Base-by-base conservation (phyloP, 2,329 filamentous ascomycete species). In the Aspergillus vadensis region DNA sequence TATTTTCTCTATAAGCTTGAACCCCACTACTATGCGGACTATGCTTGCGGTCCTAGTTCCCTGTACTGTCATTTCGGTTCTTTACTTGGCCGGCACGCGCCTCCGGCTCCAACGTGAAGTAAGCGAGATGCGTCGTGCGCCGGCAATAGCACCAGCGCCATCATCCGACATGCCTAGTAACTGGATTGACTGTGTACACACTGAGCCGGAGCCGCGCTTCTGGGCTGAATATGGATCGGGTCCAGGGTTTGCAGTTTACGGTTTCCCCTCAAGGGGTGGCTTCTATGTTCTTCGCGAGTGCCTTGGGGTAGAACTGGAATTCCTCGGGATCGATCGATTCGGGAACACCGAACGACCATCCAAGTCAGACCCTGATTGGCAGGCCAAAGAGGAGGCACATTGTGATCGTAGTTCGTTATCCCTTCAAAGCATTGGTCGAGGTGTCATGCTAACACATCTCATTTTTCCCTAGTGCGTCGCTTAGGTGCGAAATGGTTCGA, bases 321-420 rank as follows among this genome's bases (percentile, higher is more conserved):
- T 62, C 27, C 60, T 64, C 12, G 54, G 51, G 17, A 43, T 57
- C 4, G 60, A 62, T 30, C 57, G 53, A 12, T 64, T 64, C 2
- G 51, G 57, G 41, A 7, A n/a, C 17, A 49, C 47, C 2, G 12
- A 17, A 30, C 47, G 38, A 9, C 53, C 51, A 25, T 41, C 58
- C 12, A 41, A 50, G 30, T 61, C 25, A 6, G 27, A 30, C 27
- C 51, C 51, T 4, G 60, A 60, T 3, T 55, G 47, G 25, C 60
- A 63, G 36, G 32, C 36, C 4, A 55, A 63, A 27, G 63, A 65
- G 41, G 55, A 63, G 23, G 61, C 51, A 27, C 60, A 63, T 36
- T 63, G 63, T 36, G 30, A 63, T 49, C 48, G 48, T 6, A 61
- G 58, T 65, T 14, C 54, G 60, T 62, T 27, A 2, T 6, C 41